Conservation (phyloP, 2,329 filamentous ascomycete species). For the Trichoderma hamatum region DNA sequence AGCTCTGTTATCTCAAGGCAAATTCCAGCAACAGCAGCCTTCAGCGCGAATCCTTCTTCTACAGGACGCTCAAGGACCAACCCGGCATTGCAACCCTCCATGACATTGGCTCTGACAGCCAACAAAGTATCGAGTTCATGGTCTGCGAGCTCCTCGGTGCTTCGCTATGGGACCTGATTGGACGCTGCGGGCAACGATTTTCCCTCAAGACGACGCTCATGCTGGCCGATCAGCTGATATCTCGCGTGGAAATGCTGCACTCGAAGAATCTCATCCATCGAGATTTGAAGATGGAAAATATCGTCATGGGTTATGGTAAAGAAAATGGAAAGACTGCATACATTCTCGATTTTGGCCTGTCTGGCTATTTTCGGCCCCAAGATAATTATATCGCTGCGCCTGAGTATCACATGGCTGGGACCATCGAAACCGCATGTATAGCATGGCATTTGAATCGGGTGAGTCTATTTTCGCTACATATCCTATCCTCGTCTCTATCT, state of each 20-base stretch:
- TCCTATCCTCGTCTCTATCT: neutral
- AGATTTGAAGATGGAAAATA: constrained; percentile 34
- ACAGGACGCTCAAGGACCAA: constrained; percentile 27
- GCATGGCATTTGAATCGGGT: constrained; percentile 5
- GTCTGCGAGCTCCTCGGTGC: constrained; percentile 52
- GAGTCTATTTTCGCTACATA: neutral
- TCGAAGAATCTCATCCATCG: constrained; percentile 29
- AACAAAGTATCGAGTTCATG: constrained; percentile 32
- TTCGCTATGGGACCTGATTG: constrained; percentile 67
- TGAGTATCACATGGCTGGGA: constrained; percentile 7
- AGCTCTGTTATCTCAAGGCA: constrained; percentile 26
- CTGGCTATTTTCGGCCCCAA: constrained; percentile 12
- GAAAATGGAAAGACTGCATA: constrained; percentile 30
- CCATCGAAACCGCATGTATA: constrained; percentile 1
- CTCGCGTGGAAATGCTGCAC: constrained; percentile 31
- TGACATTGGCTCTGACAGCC: constrained; percentile 28
- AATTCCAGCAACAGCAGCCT: constrained; percentile 16
- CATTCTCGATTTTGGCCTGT: constrained; percentile 32
- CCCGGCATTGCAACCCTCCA: constrained; percentile 33
- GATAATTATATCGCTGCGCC: neutral
- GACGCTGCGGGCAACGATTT: constrained; percentile 30
- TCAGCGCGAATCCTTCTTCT: constrained; percentile 29
- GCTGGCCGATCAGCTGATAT: constrained; percentile 32
- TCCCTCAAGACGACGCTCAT: constrained; percentile 35
- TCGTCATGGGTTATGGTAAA: constrained; percentile 32